phyloP scores from a whole-genome alignment of 176 grass and related monocot genomes.

The Ensete glaucum region DNA sequence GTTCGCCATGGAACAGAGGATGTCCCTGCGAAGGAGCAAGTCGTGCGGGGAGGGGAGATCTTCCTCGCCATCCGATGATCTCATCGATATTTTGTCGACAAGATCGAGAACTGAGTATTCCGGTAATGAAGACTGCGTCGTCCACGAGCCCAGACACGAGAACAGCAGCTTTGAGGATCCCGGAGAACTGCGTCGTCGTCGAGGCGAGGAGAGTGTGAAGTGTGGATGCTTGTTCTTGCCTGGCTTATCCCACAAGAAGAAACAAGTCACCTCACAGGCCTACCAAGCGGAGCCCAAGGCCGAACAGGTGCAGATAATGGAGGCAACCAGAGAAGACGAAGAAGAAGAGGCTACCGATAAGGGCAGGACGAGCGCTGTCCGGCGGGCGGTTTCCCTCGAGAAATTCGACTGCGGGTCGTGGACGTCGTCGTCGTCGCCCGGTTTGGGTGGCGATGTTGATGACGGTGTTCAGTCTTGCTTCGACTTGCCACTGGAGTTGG shows the following conservation, averaged over 20 bases:
- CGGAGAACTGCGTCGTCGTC: not conserved
- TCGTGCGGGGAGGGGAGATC: conserved; percentile 37
- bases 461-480: conserved; percentile 24
- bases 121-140: conserved; percentile 37
- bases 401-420: conserved; percentile 43
- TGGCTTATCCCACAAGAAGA: conserved; percentile 38
- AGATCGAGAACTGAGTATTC: conserved; percentile 32
- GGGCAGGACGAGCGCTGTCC: conserved; percentile 33
- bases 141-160: conserved; percentile 7
- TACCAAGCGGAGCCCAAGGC: not conserved
- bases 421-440: conserved; percentile 26
- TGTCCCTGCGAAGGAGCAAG: conserved; percentile 26
- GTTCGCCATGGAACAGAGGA: conserved; percentile 3
- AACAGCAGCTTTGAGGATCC: conserved; percentile 5
- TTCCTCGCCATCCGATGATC: conserved; percentile 20
- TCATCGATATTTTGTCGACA: conserved; percentile 23
- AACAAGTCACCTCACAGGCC: not conserved
- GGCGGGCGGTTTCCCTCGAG: conserved; percentile 51
- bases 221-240: conserved; percentile 65
- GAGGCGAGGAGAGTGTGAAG: conserved; percentile 26
- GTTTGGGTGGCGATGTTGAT: conserved; percentile 16
- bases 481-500: conserved; percentile 73
- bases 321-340: not conserved
- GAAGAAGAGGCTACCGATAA: not conserved
- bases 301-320: not conserved